Evolutionary conservation across 1,284 basidiomycete genomes (phyloP).

Genomic region (Cutaneotrichosporon spelunceum): DNA sequence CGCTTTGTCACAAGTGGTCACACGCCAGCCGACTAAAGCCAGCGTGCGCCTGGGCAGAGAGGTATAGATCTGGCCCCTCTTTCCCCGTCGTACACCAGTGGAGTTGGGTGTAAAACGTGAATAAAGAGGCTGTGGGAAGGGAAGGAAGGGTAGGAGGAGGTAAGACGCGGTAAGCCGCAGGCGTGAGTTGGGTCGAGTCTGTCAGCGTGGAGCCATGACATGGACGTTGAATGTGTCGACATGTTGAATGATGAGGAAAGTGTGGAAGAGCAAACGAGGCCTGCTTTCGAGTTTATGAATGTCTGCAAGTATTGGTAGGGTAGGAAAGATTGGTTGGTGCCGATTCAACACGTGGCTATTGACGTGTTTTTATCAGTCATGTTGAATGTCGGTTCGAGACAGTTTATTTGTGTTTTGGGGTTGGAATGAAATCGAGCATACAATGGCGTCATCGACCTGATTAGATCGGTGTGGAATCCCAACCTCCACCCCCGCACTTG

Average conservation of each 20-base stretch:
- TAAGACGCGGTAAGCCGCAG: not conserved
- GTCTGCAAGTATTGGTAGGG: no score
- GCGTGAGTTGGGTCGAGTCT: not conserved
- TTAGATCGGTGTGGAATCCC: not conserved
- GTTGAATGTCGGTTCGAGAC: no score
- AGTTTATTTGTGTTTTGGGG: not conserved
- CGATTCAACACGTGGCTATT: not conserved
- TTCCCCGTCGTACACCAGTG: constrained; percentile 46
- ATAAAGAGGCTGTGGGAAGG: constrained; percentile 37
- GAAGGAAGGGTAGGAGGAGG: not conserved
- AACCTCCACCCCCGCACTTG: not conserved
- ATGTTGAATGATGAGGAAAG: not conserved
- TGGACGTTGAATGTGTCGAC: not conserved
- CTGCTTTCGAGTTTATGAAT: not conserved
- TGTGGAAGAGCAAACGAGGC: not conserved
- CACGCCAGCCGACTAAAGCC: constrained; percentile 27
- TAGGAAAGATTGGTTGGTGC: constrained; percentile 7
- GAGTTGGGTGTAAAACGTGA: constrained; percentile 46
- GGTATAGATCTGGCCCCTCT: constrained; percentile 41
- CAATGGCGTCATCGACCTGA: not conserved
- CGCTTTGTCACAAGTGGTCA: constrained; percentile 18
- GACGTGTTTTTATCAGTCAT: not conserved
- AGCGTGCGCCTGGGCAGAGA: constrained; percentile 19
- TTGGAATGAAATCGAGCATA: not conserved
- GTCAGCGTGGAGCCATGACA: not conserved